Conservation (phyloP, 306 rosid genomes). For the Cicer cuneatum region DNA sequence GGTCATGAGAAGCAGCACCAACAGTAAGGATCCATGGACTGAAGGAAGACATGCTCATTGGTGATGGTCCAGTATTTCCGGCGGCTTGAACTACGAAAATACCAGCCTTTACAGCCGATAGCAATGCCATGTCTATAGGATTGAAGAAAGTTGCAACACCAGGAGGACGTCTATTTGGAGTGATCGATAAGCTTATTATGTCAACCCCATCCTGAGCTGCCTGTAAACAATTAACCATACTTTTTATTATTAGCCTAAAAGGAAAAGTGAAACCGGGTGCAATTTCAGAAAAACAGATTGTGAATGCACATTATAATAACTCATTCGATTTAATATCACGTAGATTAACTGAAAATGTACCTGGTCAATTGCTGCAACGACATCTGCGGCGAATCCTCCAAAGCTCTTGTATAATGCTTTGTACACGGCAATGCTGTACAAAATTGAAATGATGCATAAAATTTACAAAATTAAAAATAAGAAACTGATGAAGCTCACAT, state of each 20-base stretch:
- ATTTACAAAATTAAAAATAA: neutral
- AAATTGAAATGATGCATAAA: slow-evolving; percentile 38
- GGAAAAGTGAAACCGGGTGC: slow-evolving; percentile 8
- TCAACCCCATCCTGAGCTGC: slow-evolving; percentile 99
- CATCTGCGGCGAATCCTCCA: slow-evolving; percentile 99
- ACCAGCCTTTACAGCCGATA: slow-evolving; percentile 90
- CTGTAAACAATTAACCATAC: slow-evolving; percentile 51
- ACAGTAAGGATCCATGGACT: slow-evolving; percentile 97
- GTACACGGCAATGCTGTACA: slow-evolving; percentile 86
- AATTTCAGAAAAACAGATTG: slow-evolving; percentile 21
- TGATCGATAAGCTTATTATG: slow-evolving; percentile 84
- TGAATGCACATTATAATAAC: slow-evolving; percentile 2
- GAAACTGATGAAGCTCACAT: neutral
- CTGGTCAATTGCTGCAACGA: slow-evolving; percentile 98
- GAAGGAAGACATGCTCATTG: slow-evolving; percentile 90
- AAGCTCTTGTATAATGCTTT: slow-evolving; percentile 95
- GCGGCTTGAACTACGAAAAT: slow-evolving; percentile 98
- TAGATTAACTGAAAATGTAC: slow-evolving; percentile 47
- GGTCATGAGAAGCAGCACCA: slow-evolving; percentile 92
- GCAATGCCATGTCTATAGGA: slow-evolving; percentile 96
- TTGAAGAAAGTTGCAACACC: slow-evolving; percentile 96
- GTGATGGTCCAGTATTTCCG: slow-evolving; percentile 97
- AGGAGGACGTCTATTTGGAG: slow-evolving; percentile 96
- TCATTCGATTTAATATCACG: neutral
- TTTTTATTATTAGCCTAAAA: slow-evolving; percentile 16